Percentiles rank a stretch among this genome's conserved stretches.
phyloP scores from a whole-genome alignment of 2,329 filamentous ascomycete species.

The Venturia oleaginea region DNA sequence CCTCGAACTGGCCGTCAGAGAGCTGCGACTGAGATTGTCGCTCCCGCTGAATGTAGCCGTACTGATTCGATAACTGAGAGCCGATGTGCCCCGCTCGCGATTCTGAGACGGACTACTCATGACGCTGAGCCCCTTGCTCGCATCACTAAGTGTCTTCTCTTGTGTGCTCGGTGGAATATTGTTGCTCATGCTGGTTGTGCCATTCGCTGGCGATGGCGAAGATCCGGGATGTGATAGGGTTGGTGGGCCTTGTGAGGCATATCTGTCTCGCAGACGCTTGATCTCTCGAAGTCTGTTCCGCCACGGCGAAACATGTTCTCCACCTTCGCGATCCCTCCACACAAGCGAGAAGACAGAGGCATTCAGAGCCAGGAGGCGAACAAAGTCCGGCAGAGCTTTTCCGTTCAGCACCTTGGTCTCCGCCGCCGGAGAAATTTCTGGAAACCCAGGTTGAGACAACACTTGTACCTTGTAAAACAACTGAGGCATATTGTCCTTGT shows the following conservation, averaged over 20 bases:
- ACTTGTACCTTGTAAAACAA: conserved; percentile 83
- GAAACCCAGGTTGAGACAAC: conserved; percentile 79
- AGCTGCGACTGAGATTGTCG: conserved; percentile 5
- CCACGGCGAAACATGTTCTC: conserved; percentile 85
- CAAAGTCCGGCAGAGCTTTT: conserved; percentile 72
- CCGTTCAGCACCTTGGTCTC: conserved; percentile 84
- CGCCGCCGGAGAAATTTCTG: conserved; percentile 81
- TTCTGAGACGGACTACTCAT: not conserved
- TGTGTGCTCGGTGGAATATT: conserved; percentile 8
- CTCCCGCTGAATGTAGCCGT: conserved; percentile 8
- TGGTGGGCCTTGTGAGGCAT: not conserved
- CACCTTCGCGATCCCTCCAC: conserved; percentile 69
- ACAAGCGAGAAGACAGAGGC: conserved; percentile 88
- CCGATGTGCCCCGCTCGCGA: conserved; percentile 2
- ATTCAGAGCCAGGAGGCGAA: conserved; percentile 82
- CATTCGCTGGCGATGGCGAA: not conserved
- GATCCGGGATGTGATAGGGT: not conserved
- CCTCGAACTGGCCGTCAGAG: conserved; percentile 3
- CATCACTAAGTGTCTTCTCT: conserved; percentile 8
- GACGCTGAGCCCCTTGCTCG: not conserved
- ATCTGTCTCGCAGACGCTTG: conserved; percentile 62
- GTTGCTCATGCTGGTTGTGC: conserved; percentile 3
- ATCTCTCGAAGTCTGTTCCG: conserved; percentile 79
- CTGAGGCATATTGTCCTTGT: conserved; percentile 23
- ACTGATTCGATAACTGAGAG: not conserved